A percentile compares a stretch with the other conserved stretches of the same genome.
Evolutionary conservation across 257 asterid genomes (phyloP).

Genomic region (Rubia yunnanensis): DNA sequence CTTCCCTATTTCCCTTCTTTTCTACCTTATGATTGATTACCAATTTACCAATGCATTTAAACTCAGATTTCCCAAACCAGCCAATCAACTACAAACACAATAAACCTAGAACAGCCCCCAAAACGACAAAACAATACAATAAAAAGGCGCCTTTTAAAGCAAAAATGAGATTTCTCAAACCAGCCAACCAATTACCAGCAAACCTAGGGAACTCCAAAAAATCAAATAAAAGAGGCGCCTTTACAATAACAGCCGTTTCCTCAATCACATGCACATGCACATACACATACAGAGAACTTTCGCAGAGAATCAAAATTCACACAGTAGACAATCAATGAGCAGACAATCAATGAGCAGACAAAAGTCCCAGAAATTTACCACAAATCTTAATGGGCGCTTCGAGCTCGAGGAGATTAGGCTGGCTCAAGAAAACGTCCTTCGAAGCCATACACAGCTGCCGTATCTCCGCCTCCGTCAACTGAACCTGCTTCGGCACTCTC

Average conservation of each 20-base stretch:
- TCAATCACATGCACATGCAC: not conserved
- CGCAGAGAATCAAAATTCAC: not conserved
- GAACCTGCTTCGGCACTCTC: slow-evolving; percentile 28
- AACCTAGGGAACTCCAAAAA: not conserved
- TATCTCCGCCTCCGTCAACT: slow-evolving; percentile 28
- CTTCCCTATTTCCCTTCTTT: not conserved
- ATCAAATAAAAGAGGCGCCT: not conserved
- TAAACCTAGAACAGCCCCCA: not conserved
- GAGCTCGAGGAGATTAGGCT: slow-evolving; percentile 36
- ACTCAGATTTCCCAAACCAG: not conserved
- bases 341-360: no score
- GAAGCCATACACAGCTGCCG: slow-evolving; percentile 22
- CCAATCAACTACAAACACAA: not conserved
- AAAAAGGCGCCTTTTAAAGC: no score
- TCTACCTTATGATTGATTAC: not conserved
- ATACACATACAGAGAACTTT: not conserved
- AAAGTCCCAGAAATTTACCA: slow-evolving; percentile 12
- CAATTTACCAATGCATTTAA: no score
- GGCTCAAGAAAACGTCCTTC: slow-evolving; percentile 25
- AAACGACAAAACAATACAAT: slow-evolving; percentile 15
- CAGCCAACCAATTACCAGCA: not conserved
- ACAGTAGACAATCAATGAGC: not conserved
- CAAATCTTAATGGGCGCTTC: slow-evolving; percentile 42
- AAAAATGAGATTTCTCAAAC: not conserved
- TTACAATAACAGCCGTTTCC: not conserved